Evolutionary conservation across 1,139 yeast species (phyloP).

Genomic region (Pichia sorboxylosa): DNA sequence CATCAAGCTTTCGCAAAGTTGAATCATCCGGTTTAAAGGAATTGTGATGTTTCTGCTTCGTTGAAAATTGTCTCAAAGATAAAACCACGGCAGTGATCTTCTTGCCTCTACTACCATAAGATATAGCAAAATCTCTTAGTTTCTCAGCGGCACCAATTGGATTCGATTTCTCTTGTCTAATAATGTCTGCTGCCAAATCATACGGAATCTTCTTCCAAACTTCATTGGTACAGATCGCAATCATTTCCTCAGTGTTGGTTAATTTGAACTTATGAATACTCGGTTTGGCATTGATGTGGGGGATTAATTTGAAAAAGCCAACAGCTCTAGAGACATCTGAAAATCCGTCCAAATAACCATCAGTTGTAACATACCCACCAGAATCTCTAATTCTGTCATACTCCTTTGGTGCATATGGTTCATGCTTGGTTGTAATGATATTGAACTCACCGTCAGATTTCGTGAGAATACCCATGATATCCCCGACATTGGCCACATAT

Average conservation of each 20-base stretch:
- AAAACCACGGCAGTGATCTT: conserved; percentile 69
- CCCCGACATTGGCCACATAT: conserved; percentile 86
- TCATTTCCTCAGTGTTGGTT: conserved; percentile 65
- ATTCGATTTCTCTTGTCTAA: conserved; percentile 69
- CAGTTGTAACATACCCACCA: conserved; percentile 83
- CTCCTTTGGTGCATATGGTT: conserved; percentile 70
- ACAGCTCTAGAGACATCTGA: conserved; percentile 81
- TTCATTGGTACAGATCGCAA: conserved; percentile 76
- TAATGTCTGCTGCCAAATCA: conserved; percentile 84
- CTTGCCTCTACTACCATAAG: conserved; percentile 80
- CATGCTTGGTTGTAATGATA: conserved; percentile 67
- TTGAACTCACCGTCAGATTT: conserved; percentile 71
- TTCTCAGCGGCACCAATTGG: conserved; percentile 92
- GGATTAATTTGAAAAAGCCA: conserved; percentile 77
- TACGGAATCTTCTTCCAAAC: conserved; percentile 78
- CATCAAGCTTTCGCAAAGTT: conserved; percentile 69
- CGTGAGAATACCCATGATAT: conserved; percentile 71
- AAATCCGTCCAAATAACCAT: conserved; percentile 76
- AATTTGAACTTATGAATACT: conserved; percentile 53
- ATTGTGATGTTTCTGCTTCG: conserved; percentile 35
- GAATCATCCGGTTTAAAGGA: conserved; percentile 59
- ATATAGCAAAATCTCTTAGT: conserved; percentile 84
- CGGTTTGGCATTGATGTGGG: conserved; percentile 87
- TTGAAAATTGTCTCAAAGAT: conserved; percentile 39
- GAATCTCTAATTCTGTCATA: conserved; percentile 81